Percentiles rank a stretch among this genome's conserved stretches.
Conservation (phyloP, 2,329 filamentous ascomycete genomes). For the Xylaria arbuscula region DNA sequence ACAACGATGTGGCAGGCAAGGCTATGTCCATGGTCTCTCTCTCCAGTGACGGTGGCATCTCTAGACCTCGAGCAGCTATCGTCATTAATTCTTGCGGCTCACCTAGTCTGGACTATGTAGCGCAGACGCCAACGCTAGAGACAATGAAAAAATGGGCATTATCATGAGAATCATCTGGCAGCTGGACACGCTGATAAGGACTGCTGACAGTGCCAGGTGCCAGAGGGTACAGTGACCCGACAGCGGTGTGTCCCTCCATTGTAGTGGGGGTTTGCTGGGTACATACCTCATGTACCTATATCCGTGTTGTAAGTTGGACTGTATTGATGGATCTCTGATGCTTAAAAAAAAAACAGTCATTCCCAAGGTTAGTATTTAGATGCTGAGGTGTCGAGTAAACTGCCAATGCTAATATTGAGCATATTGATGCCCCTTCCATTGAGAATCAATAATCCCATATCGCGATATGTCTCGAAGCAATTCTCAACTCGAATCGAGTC, state of each 20-base stretch:
- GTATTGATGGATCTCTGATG: too few species aligned
- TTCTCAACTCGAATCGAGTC: conserved; percentile 1
- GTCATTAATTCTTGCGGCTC: conserved; percentile 15
- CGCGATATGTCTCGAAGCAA: neutral
- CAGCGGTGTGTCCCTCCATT: neutral
- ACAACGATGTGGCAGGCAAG: conserved; percentile 7
- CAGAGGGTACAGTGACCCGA: neutral
- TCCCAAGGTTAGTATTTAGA: neutral
- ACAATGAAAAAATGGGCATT: conserved; percentile 15
- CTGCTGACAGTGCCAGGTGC: conserved; percentile 29
- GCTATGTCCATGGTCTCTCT: conserved; percentile 33
- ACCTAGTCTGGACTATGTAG: neutral
- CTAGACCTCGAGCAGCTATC: conserved; percentile 17
- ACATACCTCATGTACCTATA: too few species aligned
- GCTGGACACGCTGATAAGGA: conserved; percentile 21
- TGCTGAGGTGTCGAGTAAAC: neutral
- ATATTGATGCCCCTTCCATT: neutral
- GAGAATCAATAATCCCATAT: neutral
- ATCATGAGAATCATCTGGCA: conserved; percentile 12
- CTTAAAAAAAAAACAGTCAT: too few species aligned
- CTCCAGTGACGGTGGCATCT: conserved; percentile 29
- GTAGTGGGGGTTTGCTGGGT: neutral
- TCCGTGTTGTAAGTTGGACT: too few species aligned
- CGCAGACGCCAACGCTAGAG: conserved; percentile 9
- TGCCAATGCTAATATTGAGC: neutral